Base-by-base conservation (phyloP, 1,284 basidiomycete species). In the Inonotus obliquus region DNA sequence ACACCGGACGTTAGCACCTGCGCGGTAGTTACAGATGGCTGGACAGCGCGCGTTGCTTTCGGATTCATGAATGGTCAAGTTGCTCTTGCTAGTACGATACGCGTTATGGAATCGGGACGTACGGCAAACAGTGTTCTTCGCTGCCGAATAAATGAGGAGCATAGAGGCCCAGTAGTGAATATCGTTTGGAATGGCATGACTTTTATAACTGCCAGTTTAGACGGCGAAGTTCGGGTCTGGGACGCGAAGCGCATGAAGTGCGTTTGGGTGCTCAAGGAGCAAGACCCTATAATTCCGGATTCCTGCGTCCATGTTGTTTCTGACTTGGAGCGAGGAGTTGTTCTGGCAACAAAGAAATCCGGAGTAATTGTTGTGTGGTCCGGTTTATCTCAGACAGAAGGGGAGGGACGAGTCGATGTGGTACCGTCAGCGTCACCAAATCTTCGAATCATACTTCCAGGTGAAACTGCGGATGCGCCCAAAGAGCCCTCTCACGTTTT, bases 211-310 rank as follows among this genome's bases (percentile, higher is more conserved):
- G 85, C 76, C 1, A 83, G 82, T 6, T 71, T 75, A 4, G 89
- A 91, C 66, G 89, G 89, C 0, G 73, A 74, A 23, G 79, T 89
- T 64, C 91, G 91, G 69, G 64, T 93, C 1, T 92, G 91, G 91
- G 80, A 86, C 61, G 71, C 78, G 19, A 82, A 78, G 67, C 74
- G 73, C 2, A 71, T 84, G 27, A 68, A 66, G 23, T 85, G 84
- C 63, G 54, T 87, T 27, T 92, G 88, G 89, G 80, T 82, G 0
- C 86, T 82, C n/a, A 72, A 75, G 39, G 70, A 69, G 41, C 73
- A 76, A 29, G 65, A 68, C 1, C 67, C 67, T 21, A 70, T 76
- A 10, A 61, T 79, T 1, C 72, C 75, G 1, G 83, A 85, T 66
- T 72, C 82, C 0, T 83, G 79, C 62, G 66, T 81, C 51, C 79